phyloP scores from a whole-genome alignment of 75 land plant species.

The Selaginella moellendorffii region DNA sequence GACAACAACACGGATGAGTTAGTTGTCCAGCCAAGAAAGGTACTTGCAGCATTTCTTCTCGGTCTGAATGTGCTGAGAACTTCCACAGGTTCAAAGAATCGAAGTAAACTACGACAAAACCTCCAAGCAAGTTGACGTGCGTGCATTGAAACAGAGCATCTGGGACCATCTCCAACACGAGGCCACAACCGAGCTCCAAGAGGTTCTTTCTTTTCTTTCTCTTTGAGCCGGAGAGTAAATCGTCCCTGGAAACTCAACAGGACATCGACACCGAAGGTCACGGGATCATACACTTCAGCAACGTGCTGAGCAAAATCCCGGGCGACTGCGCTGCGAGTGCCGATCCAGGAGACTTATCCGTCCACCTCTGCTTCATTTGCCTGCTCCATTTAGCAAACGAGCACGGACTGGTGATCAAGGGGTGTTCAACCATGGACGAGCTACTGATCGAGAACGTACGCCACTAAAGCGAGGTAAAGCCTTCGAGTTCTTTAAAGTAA shows the following conservation, averaged over 20 bases:
- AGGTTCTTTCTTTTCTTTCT: conserved; percentile 9
- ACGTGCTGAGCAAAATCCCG: conserved; percentile 40
- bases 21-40: conserved; percentile 76
- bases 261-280: too few relatives aligned
- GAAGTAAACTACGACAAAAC: conserved; percentile 84
- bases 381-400: conserved; percentile 95
- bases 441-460: conserved; percentile 19
- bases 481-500: too few relatives aligned
- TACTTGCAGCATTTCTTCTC: conserved; percentile 2
- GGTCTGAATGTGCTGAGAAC: background rate
- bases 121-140: conserved; percentile 90
- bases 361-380: conserved; percentile 86
- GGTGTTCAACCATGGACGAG: conserved; percentile 49
- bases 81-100: conserved; percentile 54
- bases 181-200: conserved; percentile 8
- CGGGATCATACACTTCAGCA: conserved; percentile 32
- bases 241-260: too few relatives aligned
- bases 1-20: conserved; percentile 25
- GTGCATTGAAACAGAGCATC: conserved; percentile 57
- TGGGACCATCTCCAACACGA: conserved; percentile 41
- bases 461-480: too few relatives aligned
- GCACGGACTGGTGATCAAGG: conserved; percentile 44
- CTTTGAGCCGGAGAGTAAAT: conserved; percentile 12
- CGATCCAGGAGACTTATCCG: conserved; percentile 51
- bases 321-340: conserved; percentile 32